These are phyloP conservation scores for Fragaria ananassa DNA, from an alignment of 306 rosid genomes.

Conservation along the genomic window DNA sequence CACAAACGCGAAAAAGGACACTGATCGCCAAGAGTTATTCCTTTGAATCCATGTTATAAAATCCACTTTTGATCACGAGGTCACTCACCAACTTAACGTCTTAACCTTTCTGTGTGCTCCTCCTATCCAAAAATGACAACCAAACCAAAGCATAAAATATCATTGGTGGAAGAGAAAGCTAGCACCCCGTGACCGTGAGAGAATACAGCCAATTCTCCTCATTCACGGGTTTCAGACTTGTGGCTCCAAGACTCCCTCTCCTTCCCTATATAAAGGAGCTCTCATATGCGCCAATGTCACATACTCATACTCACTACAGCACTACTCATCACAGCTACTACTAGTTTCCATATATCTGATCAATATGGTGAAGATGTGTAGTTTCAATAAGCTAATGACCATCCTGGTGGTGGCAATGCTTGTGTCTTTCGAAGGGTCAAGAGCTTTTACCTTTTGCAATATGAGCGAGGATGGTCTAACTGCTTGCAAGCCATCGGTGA, in stretches of 20 bases:
- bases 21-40: too few relatives aligned
- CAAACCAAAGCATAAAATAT: background rate
- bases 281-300: background rate
- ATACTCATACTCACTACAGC: background rate
- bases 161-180: background rate
- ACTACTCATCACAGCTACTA: background rate
- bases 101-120: background rate
- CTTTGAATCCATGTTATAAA: background rate
- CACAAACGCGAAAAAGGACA: too few relatives aligned
- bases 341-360: background rate
- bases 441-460: slow-evolving; percentile 37
- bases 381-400: slow-evolving; percentile 1
- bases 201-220: slow-evolving; percentile 27
- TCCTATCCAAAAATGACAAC: background rate
- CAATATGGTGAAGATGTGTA: slow-evolving; percentile 12
- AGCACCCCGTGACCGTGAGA: slow-evolving; percentile 26
- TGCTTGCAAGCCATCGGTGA: slow-evolving; percentile 63
- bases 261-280: background rate
- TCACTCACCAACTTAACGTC: background rate
- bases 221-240: slow-evolving; percentile 35
- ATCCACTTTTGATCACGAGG: background rate
- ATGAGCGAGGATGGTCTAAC: slow-evolving; percentile 37
- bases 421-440: slow-evolving; percentile 18
- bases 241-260: slow-evolving; percentile 14
- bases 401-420: slow-evolving; percentile 12